Evolutionary conservation across 2,329 filamentous ascomycete species (phyloP).

Genomic region (Penicillium sp.): DNA sequence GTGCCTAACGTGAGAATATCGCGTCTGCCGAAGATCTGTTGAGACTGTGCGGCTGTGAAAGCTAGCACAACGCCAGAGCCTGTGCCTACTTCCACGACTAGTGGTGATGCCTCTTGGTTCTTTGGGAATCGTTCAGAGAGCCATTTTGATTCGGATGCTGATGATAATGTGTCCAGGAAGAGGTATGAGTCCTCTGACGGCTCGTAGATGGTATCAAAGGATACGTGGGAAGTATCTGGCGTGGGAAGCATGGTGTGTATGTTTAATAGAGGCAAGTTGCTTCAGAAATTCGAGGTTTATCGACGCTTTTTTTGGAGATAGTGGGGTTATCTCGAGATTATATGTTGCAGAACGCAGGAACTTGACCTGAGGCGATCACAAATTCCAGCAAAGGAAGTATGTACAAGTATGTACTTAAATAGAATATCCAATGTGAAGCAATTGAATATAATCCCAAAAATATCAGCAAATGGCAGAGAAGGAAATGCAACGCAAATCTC

Average conservation of each 20-base stretch:
- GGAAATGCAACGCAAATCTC: background rate
- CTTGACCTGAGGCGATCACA: background rate
- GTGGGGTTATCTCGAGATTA: constrained; percentile 1
- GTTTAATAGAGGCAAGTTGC: background rate
- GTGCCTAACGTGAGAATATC: constrained; percentile 70
- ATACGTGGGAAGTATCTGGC: constrained; percentile 86
- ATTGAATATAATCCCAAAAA: background rate
- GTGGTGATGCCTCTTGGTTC: constrained; percentile 38
- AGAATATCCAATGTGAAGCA: background rate
- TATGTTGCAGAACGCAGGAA: background rate
- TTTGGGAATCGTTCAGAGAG: constrained; percentile 60
- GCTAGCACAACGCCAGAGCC: constrained; percentile 93
- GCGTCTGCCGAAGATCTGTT: constrained; percentile 66
- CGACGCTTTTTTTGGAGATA: background rate
- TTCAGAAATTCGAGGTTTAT: background rate
- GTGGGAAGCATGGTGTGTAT: constrained; percentile 73
- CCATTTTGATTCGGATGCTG: constrained; percentile 64
- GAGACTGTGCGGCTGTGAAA: constrained; percentile 75
- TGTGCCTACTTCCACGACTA: constrained; percentile 82
- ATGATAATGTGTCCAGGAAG: constrained; percentile 85
- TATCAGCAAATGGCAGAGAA: background rate
- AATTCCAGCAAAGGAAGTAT: no score
- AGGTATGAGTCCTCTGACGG: constrained; percentile 95
- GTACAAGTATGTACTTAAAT: background rate
- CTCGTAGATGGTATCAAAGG: constrained; percentile 86